phyloP scores from a whole-genome alignment of 2,329 filamentous ascomycete genomes.

The Stromatinia cepivora region DNA sequence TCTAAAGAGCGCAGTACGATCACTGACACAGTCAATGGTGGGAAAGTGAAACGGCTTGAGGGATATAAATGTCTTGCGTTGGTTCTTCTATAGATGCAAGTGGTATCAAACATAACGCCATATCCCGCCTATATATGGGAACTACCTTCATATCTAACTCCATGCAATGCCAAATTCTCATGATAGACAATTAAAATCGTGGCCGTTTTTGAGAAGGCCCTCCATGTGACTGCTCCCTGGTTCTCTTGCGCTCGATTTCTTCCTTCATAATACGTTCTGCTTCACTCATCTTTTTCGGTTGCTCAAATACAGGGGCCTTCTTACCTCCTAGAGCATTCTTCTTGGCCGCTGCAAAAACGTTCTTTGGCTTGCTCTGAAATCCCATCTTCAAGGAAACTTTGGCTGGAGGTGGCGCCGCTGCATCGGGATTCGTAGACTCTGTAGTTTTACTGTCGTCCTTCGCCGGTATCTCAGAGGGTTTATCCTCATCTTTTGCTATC shows the following conservation, averaged over 20 bases:
- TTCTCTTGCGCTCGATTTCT: conserved; percentile 71
- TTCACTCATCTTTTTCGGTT: conserved; percentile 82
- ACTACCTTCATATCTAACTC: conserved; percentile 27
- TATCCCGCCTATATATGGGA: conserved; percentile 12
- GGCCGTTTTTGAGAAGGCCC: conserved; percentile 21
- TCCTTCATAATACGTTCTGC: conserved; percentile 87
- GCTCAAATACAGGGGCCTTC: conserved; percentile 58
- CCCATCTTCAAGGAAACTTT: conserved; percentile 66
- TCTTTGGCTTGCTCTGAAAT: conserved; percentile 68
- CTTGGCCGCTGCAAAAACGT: conserved; percentile 67
- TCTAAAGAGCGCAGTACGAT: not conserved
- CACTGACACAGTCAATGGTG: not conserved
- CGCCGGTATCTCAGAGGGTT: not conserved
- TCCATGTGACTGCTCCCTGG: conserved; percentile 44
- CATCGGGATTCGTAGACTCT: not conserved
- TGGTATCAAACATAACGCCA: conserved; percentile 37
- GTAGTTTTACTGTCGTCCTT: not conserved
- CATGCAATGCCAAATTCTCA: conserved; percentile 20
- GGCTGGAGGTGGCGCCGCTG: conserved; percentile 26
- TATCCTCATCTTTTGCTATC: not conserved
- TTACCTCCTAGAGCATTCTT: conserved; percentile 73
- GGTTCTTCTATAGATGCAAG: conserved; percentile 29
- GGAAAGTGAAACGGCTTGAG: not conserved
- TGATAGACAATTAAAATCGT: conserved; percentile 18
- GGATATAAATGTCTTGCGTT: not conserved